These are phyloP conservation scores for Chaetomiaceae sp. DNA, from an alignment of 2,329 filamentous ascomycete species.

Conservation along the genomic window DNA sequence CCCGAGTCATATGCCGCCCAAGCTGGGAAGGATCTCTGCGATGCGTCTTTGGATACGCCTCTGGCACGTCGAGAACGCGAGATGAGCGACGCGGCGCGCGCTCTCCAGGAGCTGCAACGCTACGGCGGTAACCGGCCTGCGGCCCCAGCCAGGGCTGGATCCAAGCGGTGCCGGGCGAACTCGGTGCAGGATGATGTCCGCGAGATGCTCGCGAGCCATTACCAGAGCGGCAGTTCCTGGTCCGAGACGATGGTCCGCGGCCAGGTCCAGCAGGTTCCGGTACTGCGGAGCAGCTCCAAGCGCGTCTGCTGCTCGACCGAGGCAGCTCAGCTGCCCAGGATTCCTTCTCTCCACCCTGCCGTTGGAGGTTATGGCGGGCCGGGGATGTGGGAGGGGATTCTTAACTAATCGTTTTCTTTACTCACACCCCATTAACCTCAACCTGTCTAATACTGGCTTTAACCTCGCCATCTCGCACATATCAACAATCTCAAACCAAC, in stretches of 20 bases:
- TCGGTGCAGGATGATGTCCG: slow-evolving; percentile 65
- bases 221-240: slow-evolving; percentile 33
- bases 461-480: slow-evolving; percentile 16
- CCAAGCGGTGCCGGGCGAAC: slow-evolving; percentile 58
- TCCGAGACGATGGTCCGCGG: slow-evolving; percentile 38
- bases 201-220: slow-evolving; percentile 48
- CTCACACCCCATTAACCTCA: slow-evolving; percentile 1
- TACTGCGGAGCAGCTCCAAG: slow-evolving; percentile 52
- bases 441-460: slow-evolving; percentile 15
- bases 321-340: slow-evolving; percentile 45
- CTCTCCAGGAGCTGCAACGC: slow-evolving; percentile 57
- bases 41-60: slow-evolving; percentile 46
- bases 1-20: slow-evolving; percentile 54
- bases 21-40: slow-evolving; percentile 48
- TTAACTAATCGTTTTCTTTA: slow-evolving; percentile 42
- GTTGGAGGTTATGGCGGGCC: slow-evolving; percentile 50
- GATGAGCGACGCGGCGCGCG: slow-evolving; percentile 53
- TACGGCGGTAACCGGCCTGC: slow-evolving; percentile 35
- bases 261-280: slow-evolving; percentile 35
- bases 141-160: slow-evolving; percentile 34
- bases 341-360: slow-evolving; percentile 45
- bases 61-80: slow-evolving; percentile 44
- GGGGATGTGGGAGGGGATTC: slow-evolving; percentile 64
- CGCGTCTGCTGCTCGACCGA: slow-evolving; percentile 63
- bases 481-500: slow-evolving; percentile 13